These are phyloP conservation scores for Aspergillus chevalieri DNA, from an alignment of 2,329 filamentous ascomycete genomes.

Conservation along the genomic window DNA sequence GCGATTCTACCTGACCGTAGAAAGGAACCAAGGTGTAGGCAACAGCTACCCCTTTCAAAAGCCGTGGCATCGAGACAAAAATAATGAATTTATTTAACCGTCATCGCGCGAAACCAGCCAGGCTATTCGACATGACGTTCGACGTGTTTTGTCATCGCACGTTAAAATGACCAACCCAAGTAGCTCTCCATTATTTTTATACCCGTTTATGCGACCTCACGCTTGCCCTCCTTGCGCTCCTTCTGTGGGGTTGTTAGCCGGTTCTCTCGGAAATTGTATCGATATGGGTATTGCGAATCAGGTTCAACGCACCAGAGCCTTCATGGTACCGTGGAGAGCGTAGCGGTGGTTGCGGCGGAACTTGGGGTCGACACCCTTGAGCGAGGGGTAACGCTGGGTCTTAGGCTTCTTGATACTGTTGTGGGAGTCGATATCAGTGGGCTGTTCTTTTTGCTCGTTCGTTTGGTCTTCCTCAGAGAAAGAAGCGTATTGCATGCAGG, in stretches of 20 bases:
- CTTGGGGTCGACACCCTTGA: slow-evolving; percentile 98
- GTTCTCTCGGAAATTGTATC: neutral
- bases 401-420: slow-evolving; percentile 99
- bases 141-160: slow-evolving; percentile 23
- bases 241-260: slow-evolving; percentile 59
- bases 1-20: slow-evolving; percentile 10
- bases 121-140: slow-evolving; percentile 10
- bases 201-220: slow-evolving; percentile 66
- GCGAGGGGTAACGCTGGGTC: slow-evolving; percentile 96
- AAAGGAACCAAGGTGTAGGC: slow-evolving; percentile 2
- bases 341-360: slow-evolving; percentile 99
- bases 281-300: neutral
- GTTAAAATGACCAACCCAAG: slow-evolving; percentile 28
- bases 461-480: neutral
- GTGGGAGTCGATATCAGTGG: slow-evolving; percentile 18
- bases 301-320: slow-evolving; percentile 73
- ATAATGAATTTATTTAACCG: slow-evolving; percentile 15
- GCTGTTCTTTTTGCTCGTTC: slow-evolving; percentile 4
- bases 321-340: slow-evolving; percentile 97
- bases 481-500: neutral
- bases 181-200: slow-evolving; percentile 26
- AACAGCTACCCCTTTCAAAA: slow-evolving; percentile 3
- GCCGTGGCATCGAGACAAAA: slow-evolving; percentile 14
- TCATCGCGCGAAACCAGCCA: slow-evolving; percentile 13
- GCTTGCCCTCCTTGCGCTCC: slow-evolving; percentile 95